A percentile compares a stretch with the other conserved stretches of the same genome.
Conservation (phyloP, 179 eudicot species). For the Beta macrorhiza region DNA sequence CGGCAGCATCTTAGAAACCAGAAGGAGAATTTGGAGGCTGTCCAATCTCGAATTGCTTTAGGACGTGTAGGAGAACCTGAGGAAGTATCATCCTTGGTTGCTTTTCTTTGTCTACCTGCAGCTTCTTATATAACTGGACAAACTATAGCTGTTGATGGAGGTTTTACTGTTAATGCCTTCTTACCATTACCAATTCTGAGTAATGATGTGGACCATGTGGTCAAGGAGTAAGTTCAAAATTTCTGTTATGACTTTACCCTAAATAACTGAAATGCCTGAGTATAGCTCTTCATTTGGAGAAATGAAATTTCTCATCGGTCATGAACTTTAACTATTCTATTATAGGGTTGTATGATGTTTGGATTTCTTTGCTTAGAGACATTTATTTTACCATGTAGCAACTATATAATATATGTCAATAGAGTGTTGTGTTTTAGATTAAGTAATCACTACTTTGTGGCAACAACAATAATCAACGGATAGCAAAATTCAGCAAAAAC, state of each 20-base stretch:
- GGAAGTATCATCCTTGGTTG: slow-evolving; percentile 22
- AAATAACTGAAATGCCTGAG: too few relatives aligned
- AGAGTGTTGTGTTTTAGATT: too few relatives aligned
- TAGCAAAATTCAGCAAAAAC: too few relatives aligned
- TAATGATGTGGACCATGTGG: background rate
- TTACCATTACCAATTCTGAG: background rate
- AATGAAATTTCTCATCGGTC: too few relatives aligned
- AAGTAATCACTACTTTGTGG: too few relatives aligned
- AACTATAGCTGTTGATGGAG: slow-evolving; percentile 29
- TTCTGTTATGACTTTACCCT: background rate
- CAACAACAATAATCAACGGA: too few relatives aligned
- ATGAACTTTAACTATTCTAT: too few relatives aligned
- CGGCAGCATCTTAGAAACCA: background rate
- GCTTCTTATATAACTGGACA: slow-evolving; percentile 32
- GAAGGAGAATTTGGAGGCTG: background rate
- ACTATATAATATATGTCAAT: too few relatives aligned
- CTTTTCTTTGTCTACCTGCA: slow-evolving; percentile 28
- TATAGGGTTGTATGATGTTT: too few relatives aligned
- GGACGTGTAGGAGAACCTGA: slow-evolving; percentile 19
- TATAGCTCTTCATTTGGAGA: too few relatives aligned
- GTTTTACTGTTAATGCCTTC: slow-evolving; percentile 19
- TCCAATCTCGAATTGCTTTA: slow-evolving; percentile 15
- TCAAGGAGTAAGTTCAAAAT: background rate
- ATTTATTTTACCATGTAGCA: too few relatives aligned
- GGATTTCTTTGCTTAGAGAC: too few relatives aligned